Conservation (phyloP, 2,329 filamentous ascomycete species). For the Penicillium occitanis region DNA sequence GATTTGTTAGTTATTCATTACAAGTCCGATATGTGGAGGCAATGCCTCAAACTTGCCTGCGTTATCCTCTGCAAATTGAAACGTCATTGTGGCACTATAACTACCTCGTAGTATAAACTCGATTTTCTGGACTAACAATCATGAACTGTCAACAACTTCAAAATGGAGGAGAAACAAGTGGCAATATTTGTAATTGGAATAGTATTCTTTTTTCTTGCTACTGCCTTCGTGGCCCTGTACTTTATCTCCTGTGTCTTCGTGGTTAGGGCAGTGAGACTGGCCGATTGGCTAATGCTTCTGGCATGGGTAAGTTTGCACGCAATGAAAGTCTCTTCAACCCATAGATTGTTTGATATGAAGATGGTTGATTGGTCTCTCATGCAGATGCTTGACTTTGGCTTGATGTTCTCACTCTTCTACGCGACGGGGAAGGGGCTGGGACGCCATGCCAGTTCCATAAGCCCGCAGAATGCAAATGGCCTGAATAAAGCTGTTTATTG, state of each 20-base stretch:
- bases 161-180: background rate
- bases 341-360: background rate
- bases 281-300: slow-evolving; percentile 77
- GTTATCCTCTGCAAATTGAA: background rate
- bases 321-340: too few species aligned
- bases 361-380: background rate
- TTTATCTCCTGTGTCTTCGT: slow-evolving; percentile 71
- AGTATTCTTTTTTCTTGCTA: slow-evolving; percentile 61
- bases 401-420: slow-evolving; percentile 3
- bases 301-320: slow-evolving; percentile 63
- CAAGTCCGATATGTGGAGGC: background rate
- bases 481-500: slow-evolving; percentile 13
- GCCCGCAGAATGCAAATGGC: background rate
- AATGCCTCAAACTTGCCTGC: background rate
- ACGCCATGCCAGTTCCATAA: background rate
- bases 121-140: background rate
- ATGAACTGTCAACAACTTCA: background rate
- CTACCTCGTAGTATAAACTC: background rate
- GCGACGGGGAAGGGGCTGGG: slow-evolving; percentile 13
- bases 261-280: slow-evolving; percentile 68
- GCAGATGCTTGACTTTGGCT: slow-evolving; percentile 13
- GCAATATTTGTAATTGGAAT: slow-evolving; percentile 42
- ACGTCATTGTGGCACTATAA: background rate
- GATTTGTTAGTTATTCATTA: background rate
- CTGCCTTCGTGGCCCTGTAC: slow-evolving; percentile 71